Conservation (phyloP, 2,329 filamentous ascomycete species). For the Scleromitrula shiraiana region DNA sequence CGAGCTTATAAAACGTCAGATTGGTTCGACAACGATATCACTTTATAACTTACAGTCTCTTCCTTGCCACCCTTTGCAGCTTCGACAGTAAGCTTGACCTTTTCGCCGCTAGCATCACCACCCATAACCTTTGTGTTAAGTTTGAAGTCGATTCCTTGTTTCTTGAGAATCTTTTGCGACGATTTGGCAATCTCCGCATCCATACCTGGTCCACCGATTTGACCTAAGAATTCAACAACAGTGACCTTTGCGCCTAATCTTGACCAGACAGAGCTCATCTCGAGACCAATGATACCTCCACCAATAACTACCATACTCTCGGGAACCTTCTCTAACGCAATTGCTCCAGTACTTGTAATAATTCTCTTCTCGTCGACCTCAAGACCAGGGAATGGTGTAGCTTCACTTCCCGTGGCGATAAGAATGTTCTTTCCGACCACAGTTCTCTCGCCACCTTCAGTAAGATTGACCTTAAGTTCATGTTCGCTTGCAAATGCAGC, state of each 20-base stretch:
- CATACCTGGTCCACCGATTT: slow-evolving; percentile 98
- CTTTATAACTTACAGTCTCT: slow-evolving; percentile 59
- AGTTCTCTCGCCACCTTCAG: slow-evolving; percentile 84
- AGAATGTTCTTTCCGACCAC: slow-evolving; percentile 93
- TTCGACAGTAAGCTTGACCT: slow-evolving; percentile 77
- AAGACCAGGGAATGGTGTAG: slow-evolving; percentile 91
- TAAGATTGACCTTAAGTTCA: slow-evolving; percentile 82
- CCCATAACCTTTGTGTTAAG: slow-evolving; percentile 88
- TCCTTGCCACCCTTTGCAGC: slow-evolving; percentile 93
- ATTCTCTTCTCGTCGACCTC: slow-evolving; percentile 97
- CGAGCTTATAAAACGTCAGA: slow-evolving; percentile 49
- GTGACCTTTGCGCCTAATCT: slow-evolving; percentile 90
- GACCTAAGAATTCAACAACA: slow-evolving; percentile 90
- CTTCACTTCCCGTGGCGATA: slow-evolving; percentile 92
- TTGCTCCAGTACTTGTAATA: slow-evolving; percentile 90
- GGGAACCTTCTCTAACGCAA: slow-evolving; percentile 81
- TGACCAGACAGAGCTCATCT: slow-evolving; percentile 98
- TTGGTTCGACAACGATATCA: neutral
- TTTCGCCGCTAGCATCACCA: slow-evolving; percentile 72
- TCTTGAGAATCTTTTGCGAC: slow-evolving; percentile 84
- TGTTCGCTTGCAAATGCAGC: slow-evolving; percentile 82
- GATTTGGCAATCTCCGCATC: slow-evolving; percentile 87
- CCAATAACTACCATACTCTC: slow-evolving; percentile 97
- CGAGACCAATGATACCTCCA: slow-evolving; percentile 95
- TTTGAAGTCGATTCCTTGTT: slow-evolving; percentile 98